These are phyloP conservation scores for Vitellaria paradoxa DNA, from an alignment of 179 eudicot species.

Conservation along the genomic window DNA sequence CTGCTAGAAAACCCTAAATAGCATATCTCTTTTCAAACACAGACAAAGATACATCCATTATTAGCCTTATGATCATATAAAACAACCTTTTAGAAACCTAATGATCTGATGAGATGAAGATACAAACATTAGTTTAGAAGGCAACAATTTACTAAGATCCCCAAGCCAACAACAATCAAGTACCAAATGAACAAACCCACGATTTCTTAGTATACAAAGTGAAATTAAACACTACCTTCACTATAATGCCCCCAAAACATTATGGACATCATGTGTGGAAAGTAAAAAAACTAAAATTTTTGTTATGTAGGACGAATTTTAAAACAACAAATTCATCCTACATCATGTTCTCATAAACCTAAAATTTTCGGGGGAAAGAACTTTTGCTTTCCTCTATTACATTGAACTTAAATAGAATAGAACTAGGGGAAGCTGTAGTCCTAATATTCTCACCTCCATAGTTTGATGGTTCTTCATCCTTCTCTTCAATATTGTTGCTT, in stretches of 20 bases:
- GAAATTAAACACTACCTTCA: not conserved
- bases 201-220: not conserved
- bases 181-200: not conserved
- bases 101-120: no score
- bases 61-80: not conserved
- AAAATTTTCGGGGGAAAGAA: constrained; percentile 17
- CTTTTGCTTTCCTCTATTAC: constrained; percentile 12
- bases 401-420: constrained; percentile 14
- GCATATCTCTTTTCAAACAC: not conserved
- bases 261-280: not conserved
- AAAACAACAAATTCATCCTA: no score
- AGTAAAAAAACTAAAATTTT: no score
- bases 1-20: not conserved
- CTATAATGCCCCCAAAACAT: not conserved
- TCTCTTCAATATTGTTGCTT: not conserved
- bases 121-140: not conserved
- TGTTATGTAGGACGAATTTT: no score
- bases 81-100: not conserved
- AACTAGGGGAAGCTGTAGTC: not conserved
- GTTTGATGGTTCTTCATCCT: not conserved
- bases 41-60: not conserved
- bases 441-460: constrained; percentile 11
- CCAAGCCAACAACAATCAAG: not conserved
- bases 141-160: not conserved
- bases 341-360: not conserved